phyloP scores from a whole-genome alignment of 2,329 filamentous ascomycete species.

The Venturia aucupariae region DNA sequence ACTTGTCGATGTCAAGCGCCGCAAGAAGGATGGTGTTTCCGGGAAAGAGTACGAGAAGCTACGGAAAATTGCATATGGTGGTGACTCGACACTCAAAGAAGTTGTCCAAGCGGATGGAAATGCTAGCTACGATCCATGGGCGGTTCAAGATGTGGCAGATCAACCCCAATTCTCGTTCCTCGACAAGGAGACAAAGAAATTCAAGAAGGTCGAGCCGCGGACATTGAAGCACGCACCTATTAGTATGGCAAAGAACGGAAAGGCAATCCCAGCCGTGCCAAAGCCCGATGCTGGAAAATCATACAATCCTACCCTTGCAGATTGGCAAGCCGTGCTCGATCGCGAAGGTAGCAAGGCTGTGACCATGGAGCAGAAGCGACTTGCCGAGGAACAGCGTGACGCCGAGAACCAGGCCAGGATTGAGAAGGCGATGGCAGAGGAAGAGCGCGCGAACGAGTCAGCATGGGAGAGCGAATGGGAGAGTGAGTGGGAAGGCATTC shows the following conservation, averaged over 20 bases:
- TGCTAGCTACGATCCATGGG: conserved; percentile 69
- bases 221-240: conserved; percentile 70
- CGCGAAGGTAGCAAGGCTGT: conserved; percentile 71
- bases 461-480: conserved; percentile 23
- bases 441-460: conserved; percentile 45
- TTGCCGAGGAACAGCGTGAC: conserved; percentile 55
- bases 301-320: conserved; percentile 83
- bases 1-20: conserved; percentile 62
- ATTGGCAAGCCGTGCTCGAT: conserved; percentile 70
- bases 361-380: conserved; percentile 65
- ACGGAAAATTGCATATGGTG: conserved; percentile 65
- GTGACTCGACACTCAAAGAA: conserved; percentile 44
- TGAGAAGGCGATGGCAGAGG: conserved; percentile 55
- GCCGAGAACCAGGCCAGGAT: conserved; percentile 58
- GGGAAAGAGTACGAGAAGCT: conserved; percentile 75
- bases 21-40: conserved; percentile 69
- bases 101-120: conserved; percentile 46
- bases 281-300: conserved; percentile 76
- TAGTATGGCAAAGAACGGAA: conserved; percentile 74
- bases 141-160: conserved; percentile 39
- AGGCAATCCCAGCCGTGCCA: conserved; percentile 65
- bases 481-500: conserved; percentile 17
- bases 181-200: conserved; percentile 53
- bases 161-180: conserved; percentile 55
- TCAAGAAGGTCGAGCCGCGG: conserved; percentile 58